A percentile compares a stretch with the other conserved stretches of the same genome.
These are phyloP conservation scores for Triadica sebifera DNA, from an alignment of 345 rosid species.

Conservation along the genomic window DNA sequence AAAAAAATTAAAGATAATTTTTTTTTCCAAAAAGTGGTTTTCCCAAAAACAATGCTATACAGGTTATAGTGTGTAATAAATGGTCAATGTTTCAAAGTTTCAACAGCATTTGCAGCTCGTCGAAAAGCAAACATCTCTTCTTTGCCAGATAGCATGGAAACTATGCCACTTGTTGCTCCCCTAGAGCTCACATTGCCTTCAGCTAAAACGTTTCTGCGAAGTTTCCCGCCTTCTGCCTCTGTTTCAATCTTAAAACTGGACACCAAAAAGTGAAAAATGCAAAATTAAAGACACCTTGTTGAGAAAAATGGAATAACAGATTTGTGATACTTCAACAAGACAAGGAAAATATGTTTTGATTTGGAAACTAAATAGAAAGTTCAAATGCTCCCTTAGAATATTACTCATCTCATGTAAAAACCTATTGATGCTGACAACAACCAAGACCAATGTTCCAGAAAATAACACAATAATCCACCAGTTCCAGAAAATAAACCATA, in stretches of 20 bases:
- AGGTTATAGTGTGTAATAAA: no score
- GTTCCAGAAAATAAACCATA: background rate
- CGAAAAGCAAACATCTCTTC: slow-evolving; percentile 96
- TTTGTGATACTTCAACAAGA: background rate
- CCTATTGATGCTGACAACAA: background rate
- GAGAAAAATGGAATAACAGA: background rate
- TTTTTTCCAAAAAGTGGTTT: no score
- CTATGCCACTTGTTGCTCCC: slow-evolving; percentile 62
- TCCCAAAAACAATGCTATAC: no score
- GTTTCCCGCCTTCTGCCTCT: slow-evolving; percentile 73
- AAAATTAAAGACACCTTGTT: background rate
- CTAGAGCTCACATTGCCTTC: slow-evolving; percentile 70
- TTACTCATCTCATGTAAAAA: background rate
- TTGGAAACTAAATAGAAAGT: background rate
- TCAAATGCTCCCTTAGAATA: background rate
- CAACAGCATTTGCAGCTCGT: slow-evolving; percentile 62
- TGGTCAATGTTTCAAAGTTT: no score
- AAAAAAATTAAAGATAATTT: no score
- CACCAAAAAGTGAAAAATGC: slow-evolving; percentile 4
- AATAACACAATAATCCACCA: background rate
- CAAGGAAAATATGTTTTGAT: background rate
- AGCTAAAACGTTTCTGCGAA: slow-evolving; percentile 69
- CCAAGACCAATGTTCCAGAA: background rate
- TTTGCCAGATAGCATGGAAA: slow-evolving; percentile 75
- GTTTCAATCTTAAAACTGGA: slow-evolving; percentile 89